Base-by-base conservation (phyloP, 257 asterid genomes). In the Forsythia viridissima region DNA sequence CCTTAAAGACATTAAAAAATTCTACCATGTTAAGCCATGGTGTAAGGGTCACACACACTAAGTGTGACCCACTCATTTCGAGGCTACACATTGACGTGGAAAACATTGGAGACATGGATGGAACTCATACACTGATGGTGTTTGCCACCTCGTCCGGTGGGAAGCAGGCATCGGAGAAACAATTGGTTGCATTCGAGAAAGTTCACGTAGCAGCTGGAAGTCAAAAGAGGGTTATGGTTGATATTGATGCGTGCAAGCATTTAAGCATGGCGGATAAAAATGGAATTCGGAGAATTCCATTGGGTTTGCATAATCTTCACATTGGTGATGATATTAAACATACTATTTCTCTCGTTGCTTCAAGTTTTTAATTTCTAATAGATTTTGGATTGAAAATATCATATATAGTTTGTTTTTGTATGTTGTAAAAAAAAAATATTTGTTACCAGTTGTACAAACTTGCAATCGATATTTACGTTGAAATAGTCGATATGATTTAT, bases 241-340 rank as follows among this genome's bases (percentile, higher is more conserved):
- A 80, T 0, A 72, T 94, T 3, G 84, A 93, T 40, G 85, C 87
- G 0, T 94, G 99, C 77, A 85, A 84, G 38, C 99, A 94, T 55
- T 43, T 94, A 6, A 93, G 95, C 55, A 74, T 85, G 8, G 97
- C 86, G 39, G 99, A 94, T 63, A 59, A 61, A 18, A 88, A 82
- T 18, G 98, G 99, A 6, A 87, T 91, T 72, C 86, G 92, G 84
- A 93, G 95, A 72, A 86, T 94, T 55, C 93, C 90, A 57, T 87
- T 94, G 89, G 99, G 99, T n/a, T 89, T 85, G 66, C 98, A 94
- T 43, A 86, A 55, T 69, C 86, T 94, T 44, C 99, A 91, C 66
- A 85, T 94, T 61, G 97, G 97, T 72, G 93, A 88, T 16, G 89
- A 89, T 41, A 76, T 90, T 4, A 82, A 84, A 69, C 97, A 91